phyloP scores from a whole-genome alignment of 805 yeast genomes.

The Blastobotrys mokoenaii region DNA sequence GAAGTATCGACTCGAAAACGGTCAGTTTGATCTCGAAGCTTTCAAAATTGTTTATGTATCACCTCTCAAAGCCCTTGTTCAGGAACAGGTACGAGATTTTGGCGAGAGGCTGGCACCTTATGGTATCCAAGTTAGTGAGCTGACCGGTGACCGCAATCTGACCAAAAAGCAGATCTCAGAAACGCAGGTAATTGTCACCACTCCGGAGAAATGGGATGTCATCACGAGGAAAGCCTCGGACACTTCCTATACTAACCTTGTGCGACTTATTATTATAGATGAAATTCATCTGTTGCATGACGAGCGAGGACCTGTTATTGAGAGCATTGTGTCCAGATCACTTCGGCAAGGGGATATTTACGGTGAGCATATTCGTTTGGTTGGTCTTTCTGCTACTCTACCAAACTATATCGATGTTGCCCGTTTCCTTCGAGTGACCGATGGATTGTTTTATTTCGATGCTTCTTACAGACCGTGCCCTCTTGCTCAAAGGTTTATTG shows the following conservation, averaged over 20 bases:
- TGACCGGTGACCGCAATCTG: slow-evolving; percentile 83
- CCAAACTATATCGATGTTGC: slow-evolving; percentile 89
- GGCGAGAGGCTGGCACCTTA: slow-evolving; percentile 54
- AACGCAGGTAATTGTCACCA: slow-evolving; percentile 80
- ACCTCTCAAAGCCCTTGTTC: slow-evolving; percentile 89
- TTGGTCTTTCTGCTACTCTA: slow-evolving; percentile 87
- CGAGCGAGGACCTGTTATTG: slow-evolving; percentile 91
- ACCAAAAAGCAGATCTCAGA: slow-evolving; percentile 66
- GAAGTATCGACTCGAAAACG: slow-evolving; percentile 41
- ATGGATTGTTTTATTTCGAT: slow-evolving; percentile 73
- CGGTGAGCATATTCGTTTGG: slow-evolving; percentile 51
- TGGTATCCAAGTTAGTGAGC: slow-evolving; percentile 70
- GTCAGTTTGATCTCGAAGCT: slow-evolving; percentile 42
- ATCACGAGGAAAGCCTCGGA: slow-evolving; percentile 77
- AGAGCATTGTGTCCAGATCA: slow-evolving; percentile 75
- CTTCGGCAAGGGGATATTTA: slow-evolving; percentile 38
- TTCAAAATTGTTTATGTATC: slow-evolving; percentile 85
- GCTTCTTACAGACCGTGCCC: slow-evolving; percentile 88
- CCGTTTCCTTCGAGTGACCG: slow-evolving; percentile 58
- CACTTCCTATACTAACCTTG: slow-evolving; percentile 52
- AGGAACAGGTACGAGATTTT: slow-evolving; percentile 87
- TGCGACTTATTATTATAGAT: slow-evolving; percentile 71
- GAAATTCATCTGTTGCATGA: slow-evolving; percentile 91
- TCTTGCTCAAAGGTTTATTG: slow-evolving; percentile 76
- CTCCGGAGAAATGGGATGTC: slow-evolving; percentile 98